A percentile compares a stretch with the other conserved stretches of the same genome.
phyloP scores from a whole-genome alignment of 2,329 filamentous ascomycete genomes.

The Aureobasidium sp. region DNA sequence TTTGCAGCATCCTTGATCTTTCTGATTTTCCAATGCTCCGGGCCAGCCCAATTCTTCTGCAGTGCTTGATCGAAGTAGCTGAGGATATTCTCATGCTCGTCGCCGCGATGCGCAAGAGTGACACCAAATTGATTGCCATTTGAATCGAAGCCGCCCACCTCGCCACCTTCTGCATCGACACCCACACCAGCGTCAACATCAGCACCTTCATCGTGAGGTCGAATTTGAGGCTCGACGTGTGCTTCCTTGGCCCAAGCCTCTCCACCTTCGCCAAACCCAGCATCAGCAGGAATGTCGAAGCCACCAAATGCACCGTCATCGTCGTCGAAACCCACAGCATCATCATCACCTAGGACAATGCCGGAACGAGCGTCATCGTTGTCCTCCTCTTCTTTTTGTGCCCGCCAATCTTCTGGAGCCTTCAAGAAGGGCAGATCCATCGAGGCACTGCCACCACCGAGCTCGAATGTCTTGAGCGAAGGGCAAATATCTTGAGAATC shows the following conservation, averaged over 20 bases:
- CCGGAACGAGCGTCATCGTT: slow-evolving; percentile 61
- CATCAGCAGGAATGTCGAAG: slow-evolving; percentile 52
- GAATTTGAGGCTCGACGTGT: slow-evolving; percentile 76
- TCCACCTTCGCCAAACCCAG: slow-evolving; percentile 89
- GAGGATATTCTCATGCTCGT: slow-evolving; percentile 84
- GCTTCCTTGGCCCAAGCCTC: slow-evolving; percentile 93
- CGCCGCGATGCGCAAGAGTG: slow-evolving; percentile 59
- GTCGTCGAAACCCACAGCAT: slow-evolving; percentile 72
- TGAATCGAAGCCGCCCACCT: slow-evolving; percentile 50
- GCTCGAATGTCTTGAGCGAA: slow-evolving; percentile 85
- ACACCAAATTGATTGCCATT: slow-evolving; percentile 64
- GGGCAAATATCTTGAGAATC: slow-evolving; percentile 90
- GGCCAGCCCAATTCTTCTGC: slow-evolving; percentile 94
- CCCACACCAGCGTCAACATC: slow-evolving; percentile 47
- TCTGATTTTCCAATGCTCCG: slow-evolving; percentile 97
- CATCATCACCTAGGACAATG: slow-evolving; percentile 79
- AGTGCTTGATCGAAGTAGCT: slow-evolving; percentile 95
- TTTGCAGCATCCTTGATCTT: slow-evolving; percentile 73
- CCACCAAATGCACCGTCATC: slow-evolving; percentile 60
- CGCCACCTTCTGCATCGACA: slow-evolving; percentile 33
- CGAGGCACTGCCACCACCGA: slow-evolving; percentile 76
- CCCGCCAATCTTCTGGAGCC: slow-evolving; percentile 71
- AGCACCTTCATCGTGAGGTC: slow-evolving; percentile 56
- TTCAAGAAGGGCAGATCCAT: slow-evolving; percentile 89
- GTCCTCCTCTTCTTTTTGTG: slow-evolving; percentile 46